Evolutionary conservation across 2,329 filamentous ascomycete species (phyloP).

Genomic region (Sarocladiaceae sp.): DNA sequence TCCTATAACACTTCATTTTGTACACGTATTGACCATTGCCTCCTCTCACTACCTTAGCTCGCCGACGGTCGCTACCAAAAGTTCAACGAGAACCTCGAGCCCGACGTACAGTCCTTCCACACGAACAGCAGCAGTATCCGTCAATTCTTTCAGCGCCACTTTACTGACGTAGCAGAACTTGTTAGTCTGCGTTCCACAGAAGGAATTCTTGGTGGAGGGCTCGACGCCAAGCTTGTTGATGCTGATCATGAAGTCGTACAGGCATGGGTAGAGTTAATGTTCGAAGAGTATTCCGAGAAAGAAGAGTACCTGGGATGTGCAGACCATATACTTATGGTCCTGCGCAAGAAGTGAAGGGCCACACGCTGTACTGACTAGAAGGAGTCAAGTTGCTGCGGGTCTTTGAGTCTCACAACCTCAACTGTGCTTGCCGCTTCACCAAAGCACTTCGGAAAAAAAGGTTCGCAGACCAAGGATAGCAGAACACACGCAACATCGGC

Average conservation of each 20-base stretch:
- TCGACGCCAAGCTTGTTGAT: conserved; percentile 11
- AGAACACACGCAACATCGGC: too few species aligned
- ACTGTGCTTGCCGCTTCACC: too few species aligned
- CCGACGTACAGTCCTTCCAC: conserved; percentile 9
- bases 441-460: too few species aligned
- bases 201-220: conserved; percentile 12
- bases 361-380: too few species aligned
- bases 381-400: too few species aligned
- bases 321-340: conserved; percentile 10
- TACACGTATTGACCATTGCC: too few species aligned
- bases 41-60: conserved; percentile 1
- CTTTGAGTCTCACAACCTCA: too few species aligned
- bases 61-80: conserved; percentile 9
- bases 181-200: conserved; percentile 12
- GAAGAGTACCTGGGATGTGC: conserved; percentile 12
- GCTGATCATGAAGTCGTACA: conserved; percentile 7
- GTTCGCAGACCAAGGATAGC: too few species aligned
- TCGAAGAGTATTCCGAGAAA: conserved; percentile 9
- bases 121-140: conserved; percentile 8
- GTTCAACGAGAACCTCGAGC: conserved; percentile 5
- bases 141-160: conserved; percentile 10
- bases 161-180: conserved; percentile 10
- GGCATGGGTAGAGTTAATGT: conserved; percentile 10
- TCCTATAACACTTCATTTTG: too few species aligned
- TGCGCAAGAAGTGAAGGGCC: conserved; percentile 6